Conservation (phyloP, 2,329 filamentous ascomycete species). For the Arachnopeziza araneosa region DNA sequence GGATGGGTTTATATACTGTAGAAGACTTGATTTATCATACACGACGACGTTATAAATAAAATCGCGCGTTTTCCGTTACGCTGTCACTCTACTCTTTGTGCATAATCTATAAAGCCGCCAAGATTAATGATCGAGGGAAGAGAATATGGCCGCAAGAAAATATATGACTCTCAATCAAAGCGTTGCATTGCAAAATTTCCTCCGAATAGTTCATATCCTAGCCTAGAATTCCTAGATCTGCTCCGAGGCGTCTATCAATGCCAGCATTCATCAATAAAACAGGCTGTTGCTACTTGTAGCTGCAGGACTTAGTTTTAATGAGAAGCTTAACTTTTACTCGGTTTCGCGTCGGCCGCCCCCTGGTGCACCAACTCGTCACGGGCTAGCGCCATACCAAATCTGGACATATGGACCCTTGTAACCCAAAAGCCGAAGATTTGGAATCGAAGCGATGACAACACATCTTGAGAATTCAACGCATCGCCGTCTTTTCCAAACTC, state of each 20-base stretch:
- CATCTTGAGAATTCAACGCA: not conserved
- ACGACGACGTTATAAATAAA: not conserved
- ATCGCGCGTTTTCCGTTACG: no score
- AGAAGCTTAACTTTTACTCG: not conserved
- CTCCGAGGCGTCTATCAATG: no score
- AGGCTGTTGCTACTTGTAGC: not conserved
- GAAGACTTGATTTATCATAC: not conserved
- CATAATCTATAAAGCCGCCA: no score
- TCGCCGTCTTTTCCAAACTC: not conserved
- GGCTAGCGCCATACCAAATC: not conserved
- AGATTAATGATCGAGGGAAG: no score
- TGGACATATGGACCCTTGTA: not conserved
- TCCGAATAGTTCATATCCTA: no score
- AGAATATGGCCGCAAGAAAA: no score
- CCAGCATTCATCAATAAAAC: no score
- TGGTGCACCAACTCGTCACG: not conserved
- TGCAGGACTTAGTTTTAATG: not conserved
- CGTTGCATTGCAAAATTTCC: no score
- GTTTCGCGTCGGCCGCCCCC: not conserved
- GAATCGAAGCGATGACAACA: not conserved
- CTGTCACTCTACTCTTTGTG: no score
- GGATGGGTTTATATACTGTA: not conserved
- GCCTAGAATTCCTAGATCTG: no score
- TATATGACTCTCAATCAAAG: no score
- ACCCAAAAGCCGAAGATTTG: not conserved